A percentile compares a stretch with the other conserved stretches of the same genome.
These are phyloP conservation scores for Quercus lobata DNA, from an alignment of 331 rosid species.

Conservation along the genomic window DNA sequence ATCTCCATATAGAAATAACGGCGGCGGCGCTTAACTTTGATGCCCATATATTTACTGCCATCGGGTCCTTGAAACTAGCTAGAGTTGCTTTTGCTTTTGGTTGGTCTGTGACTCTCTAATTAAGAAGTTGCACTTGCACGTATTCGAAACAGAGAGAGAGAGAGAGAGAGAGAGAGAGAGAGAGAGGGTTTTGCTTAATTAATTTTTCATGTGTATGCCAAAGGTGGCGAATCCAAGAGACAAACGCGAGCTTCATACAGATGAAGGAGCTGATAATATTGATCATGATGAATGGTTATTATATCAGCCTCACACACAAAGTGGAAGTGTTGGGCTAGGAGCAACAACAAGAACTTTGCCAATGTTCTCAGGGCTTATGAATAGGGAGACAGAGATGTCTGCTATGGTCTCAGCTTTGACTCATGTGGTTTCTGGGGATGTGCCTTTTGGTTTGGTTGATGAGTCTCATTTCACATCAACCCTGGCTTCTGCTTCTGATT, in stretches of 20 bases:
- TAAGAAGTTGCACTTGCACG: too few relatives aligned
- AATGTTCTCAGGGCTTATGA: conserved; percentile 14
- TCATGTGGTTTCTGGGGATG: conserved; percentile 30
- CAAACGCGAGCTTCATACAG: background rate
- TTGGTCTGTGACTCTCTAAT: too few relatives aligned
- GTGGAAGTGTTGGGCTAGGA: background rate
- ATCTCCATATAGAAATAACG: too few relatives aligned
- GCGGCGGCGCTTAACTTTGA: too few relatives aligned
- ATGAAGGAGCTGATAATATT: background rate
- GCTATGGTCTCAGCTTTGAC: conserved; percentile 41
- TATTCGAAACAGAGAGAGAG: too few relatives aligned
- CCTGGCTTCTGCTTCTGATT: conserved; percentile 2
- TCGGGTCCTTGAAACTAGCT: too few relatives aligned
- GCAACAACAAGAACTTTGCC: conserved; percentile 12
- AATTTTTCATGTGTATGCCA: background rate
- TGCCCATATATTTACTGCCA: too few relatives aligned
- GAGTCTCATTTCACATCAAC: background rate
- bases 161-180: too few relatives aligned
- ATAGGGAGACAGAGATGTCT: conserved; percentile 43
- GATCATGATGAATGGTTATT: background rate
- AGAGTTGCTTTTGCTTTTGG: too few relatives aligned
- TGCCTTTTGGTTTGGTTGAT: background rate
- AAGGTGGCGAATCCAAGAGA: conserved; percentile 25
- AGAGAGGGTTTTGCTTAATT: too few relatives aligned
- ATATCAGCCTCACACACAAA: background rate